phyloP scores from a whole-genome alignment of 2,329 filamentous ascomycete species.

The Neoascochyta sp. region DNA sequence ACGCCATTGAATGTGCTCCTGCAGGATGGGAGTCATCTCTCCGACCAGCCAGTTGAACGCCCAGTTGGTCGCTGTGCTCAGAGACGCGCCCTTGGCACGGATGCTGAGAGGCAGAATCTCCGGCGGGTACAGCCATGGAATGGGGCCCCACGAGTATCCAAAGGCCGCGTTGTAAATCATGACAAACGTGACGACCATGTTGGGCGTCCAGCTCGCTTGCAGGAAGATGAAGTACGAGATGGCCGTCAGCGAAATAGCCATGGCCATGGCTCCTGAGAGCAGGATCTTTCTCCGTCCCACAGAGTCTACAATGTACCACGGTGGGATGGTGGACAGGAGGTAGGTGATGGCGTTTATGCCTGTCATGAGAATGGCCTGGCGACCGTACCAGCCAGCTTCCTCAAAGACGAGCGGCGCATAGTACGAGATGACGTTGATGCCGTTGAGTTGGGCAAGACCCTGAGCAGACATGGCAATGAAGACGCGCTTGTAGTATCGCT shows the following conservation, averaged over 20 bases:
- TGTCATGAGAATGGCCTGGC: conserved; percentile 91
- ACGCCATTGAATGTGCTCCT: conserved; percentile 89
- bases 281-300: conserved; percentile 89
- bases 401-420: conserved; percentile 97
- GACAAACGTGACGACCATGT: conserved; percentile 85
- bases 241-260: conserved; percentile 80
- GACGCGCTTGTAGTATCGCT: conserved; percentile 82
- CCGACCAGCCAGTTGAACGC: conserved; percentile 97
- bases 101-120: conserved; percentile 97
- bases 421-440: conserved; percentile 99
- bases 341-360: conserved; percentile 94
- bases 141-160: conserved; percentile 95
- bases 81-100: conserved; percentile 90
- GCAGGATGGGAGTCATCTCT: conserved; percentile 88
- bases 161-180: conserved; percentile 99
- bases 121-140: conserved; percentile 97
- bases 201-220: conserved; percentile 72
- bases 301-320: conserved; percentile 93
- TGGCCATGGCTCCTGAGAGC: conserved; percentile 81
- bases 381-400: conserved; percentile 90
- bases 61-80: conserved; percentile 97
- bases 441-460: conserved; percentile 91
- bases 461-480: conserved; percentile 99
- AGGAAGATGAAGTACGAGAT: conserved; percentile 97
- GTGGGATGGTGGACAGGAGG: conserved; percentile 84